phyloP scores from a whole-genome alignment of 768 basidiomycete species.

The Tylopilus vinaceipallidus region DNA sequence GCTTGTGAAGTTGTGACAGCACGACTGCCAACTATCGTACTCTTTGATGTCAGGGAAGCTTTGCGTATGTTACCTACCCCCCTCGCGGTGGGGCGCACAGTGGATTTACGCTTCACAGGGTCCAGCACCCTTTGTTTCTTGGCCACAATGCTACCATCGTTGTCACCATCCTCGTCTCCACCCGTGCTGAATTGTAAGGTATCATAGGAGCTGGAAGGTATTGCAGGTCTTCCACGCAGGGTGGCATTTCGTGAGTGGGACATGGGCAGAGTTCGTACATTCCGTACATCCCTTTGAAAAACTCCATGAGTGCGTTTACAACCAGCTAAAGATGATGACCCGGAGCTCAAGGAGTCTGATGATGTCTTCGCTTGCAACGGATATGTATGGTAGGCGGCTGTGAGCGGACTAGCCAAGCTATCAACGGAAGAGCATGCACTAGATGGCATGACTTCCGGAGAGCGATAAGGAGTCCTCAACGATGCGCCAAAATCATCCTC shows the following conservation, averaged over 20 bases:
- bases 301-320: slow-evolving; percentile 38
- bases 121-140: slow-evolving; percentile 30
- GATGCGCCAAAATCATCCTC: slow-evolving; percentile 67
- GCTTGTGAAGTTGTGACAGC: slow-evolving; percentile 6
- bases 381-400: slow-evolving; percentile 38
- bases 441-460: slow-evolving; percentile 20
- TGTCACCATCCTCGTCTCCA: slow-evolving; percentile 17
- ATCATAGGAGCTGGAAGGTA: slow-evolving; percentile 7
- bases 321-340: slow-evolving; percentile 38
- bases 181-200: slow-evolving; percentile 20
- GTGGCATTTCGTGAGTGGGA: slow-evolving; percentile 25
- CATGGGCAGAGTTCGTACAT: not conserved
- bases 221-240: slow-evolving; percentile 22
- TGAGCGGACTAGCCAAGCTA: slow-evolving; percentile 34
- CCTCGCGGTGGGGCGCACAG: slow-evolving; percentile 24
- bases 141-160: slow-evolving; percentile 5
- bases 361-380: slow-evolving; percentile 39
- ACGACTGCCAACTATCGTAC: slow-evolving; percentile 8
- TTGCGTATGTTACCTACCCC: slow-evolving; percentile 16
- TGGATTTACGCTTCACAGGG: slow-evolving; percentile 24
- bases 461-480: slow-evolving; percentile 56
- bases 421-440: slow-evolving; percentile 25
- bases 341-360: slow-evolving; percentile 42
- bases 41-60: slow-evolving; percentile 9
- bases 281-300: slow-evolving; percentile 4